Conservation (phyloP, 345 rosid species). For the Excoecaria agallocha region DNA sequence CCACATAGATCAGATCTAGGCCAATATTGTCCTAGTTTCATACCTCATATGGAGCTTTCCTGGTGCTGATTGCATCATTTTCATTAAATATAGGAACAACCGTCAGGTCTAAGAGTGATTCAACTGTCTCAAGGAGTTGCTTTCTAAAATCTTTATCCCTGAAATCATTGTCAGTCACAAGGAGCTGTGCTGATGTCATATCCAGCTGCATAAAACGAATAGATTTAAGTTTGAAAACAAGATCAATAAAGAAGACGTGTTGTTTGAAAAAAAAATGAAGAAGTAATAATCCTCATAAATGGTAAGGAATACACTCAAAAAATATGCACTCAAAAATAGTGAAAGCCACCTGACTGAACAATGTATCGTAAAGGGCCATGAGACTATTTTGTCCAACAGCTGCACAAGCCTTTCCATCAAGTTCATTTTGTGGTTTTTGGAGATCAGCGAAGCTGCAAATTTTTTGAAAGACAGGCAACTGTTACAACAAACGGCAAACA, state of each 20-base stretch:
- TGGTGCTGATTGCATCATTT: conserved; percentile 96
- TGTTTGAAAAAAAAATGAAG: neutral
- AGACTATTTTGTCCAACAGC: conserved; percentile 98
- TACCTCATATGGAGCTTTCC: conserved; percentile 99
- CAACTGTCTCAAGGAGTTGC: conserved; percentile 78
- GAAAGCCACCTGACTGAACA: conserved; percentile 61
- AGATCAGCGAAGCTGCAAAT: conserved; percentile 83
- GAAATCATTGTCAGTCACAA: conserved; percentile 89
- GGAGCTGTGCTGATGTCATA: conserved; percentile 90
- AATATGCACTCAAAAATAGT: neutral
- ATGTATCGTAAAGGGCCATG: conserved; percentile 90
- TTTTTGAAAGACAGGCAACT: neutral
- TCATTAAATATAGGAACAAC: conserved; percentile 94
- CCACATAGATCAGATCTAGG: too few species aligned
- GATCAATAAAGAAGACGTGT: neutral
- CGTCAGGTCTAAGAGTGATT: conserved; percentile 57
- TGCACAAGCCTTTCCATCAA: conserved; percentile 98
- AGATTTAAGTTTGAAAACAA: conserved; percentile 9
- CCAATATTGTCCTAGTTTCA: neutral
- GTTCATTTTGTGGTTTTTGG: conserved; percentile 85
- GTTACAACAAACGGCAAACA: conserved; percentile 1
- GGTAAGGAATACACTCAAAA: neutral
- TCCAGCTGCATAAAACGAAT: conserved; percentile 60
- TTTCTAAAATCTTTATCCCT: conserved; percentile 73
- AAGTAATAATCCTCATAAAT: neutral